phyloP scores from a whole-genome alignment of 257 asterid genomes.

The Fraxinus excelsior region DNA sequence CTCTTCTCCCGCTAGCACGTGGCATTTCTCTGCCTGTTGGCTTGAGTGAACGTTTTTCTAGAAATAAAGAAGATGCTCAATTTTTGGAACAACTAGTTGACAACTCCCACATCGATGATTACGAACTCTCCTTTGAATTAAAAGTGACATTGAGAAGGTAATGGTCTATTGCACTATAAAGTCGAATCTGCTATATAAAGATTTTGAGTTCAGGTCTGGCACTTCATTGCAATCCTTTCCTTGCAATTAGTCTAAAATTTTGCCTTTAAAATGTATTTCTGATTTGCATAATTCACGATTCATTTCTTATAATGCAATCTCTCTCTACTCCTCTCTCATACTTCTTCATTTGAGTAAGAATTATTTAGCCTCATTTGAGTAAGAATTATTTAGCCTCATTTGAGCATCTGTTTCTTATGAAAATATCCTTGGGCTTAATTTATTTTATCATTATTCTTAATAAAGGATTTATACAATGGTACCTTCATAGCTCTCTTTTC shows the following conservation, averaged over 20 bases:
- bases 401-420: background rate
- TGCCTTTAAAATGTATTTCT: background rate
- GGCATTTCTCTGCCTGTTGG: slow-evolving; percentile 80
- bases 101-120: slow-evolving; percentile 95
- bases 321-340: background rate
- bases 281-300: background rate
- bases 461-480: background rate
- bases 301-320: background rate
- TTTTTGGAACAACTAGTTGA: slow-evolving; percentile 97
- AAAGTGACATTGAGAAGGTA: slow-evolving; percentile 94
- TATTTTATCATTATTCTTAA: background rate
- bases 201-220: background rate
- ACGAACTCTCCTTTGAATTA: slow-evolving; percentile 79
- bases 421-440: background rate
- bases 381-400: background rate
- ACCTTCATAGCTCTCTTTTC: background rate
- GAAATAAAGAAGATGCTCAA: slow-evolving; percentile 86
- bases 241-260: background rate
- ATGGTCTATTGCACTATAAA: background rate
- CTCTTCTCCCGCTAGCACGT: slow-evolving; percentile 96
- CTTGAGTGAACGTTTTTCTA: slow-evolving; percentile 69
- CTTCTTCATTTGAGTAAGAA: background rate
- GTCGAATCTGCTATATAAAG: background rate
- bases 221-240: background rate
- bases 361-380: background rate